phyloP scores from a whole-genome alignment of 352 stramenopile genomes.

The Phytophthora sp. region DNA sequence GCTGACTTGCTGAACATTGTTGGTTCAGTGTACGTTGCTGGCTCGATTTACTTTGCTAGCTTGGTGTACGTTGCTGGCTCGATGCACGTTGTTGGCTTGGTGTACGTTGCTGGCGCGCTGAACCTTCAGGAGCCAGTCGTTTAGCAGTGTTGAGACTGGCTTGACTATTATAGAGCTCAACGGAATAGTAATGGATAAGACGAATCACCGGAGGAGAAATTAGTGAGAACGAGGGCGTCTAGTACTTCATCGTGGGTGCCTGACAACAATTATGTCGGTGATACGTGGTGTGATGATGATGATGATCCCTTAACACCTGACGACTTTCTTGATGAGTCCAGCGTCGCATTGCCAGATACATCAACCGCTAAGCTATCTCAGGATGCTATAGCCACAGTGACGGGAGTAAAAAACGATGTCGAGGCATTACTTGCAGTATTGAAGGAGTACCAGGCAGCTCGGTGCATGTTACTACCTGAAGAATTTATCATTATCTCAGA shows the following conservation, averaged over 20 bases:
- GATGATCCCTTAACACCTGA: background rate
- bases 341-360: background rate
- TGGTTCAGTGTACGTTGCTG: background rate
- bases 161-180: conserved; percentile 16
- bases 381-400: background rate
- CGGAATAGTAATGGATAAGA: background rate
- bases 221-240: conserved; percentile 7
- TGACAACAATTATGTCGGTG: background rate
- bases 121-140: too few species aligned
- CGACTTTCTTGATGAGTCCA: background rate
- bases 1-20: too few species aligned
- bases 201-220: conserved; percentile 1
- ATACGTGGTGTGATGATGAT: background rate
- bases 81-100: background rate
- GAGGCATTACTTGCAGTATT: background rate
- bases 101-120: background rate
- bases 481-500: background rate
- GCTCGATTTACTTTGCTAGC: too few species aligned
- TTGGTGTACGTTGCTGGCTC: background rate
- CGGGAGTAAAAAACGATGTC: background rate
- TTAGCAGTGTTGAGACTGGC: conserved; percentile 1
- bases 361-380: background rate
- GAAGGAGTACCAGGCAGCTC: background rate
- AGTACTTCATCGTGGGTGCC: background rate
- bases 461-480: background rate